Base-by-base conservation (phyloP, 352 stramenopile genomes). In the Globisporangium nagaii region DNA sequence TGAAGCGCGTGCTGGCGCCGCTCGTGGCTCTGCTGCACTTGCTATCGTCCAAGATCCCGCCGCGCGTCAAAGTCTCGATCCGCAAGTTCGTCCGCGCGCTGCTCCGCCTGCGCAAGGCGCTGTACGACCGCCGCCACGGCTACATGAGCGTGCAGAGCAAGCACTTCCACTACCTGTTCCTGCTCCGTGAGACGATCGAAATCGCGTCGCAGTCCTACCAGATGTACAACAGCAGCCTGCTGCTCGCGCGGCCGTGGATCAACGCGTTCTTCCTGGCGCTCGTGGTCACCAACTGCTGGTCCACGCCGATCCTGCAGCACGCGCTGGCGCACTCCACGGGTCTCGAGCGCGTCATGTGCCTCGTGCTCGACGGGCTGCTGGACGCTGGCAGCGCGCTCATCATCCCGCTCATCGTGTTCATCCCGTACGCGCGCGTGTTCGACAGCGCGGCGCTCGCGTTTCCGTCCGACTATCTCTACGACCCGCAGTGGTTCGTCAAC, bases 331-430 rank as follows among this genome's bases (percentile, higher is more conserved):
- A 64, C 44, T 59, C 50, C 27, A 49, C 50, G 3, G 61, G 58
- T 5, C 36, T 62, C 10, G 65, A 72, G 27, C 62, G 68, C 1
- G 35, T 71, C 15, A 20, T 62, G 27, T 72, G 62, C 30, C 44
- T 77, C 22, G 17, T 41, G 2, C 37, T 73, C 24, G 66, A 75
- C 24, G 53, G 70, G 7, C 7, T 71, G 1, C 41, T 79, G 5
- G 60, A 75, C 40, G 43, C 51, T 2, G 42, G 36, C 11, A 64
- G 56, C 27, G 46, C 54, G 3, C 56, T 75, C 24, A n/a, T 73
- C n/a, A 63, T 79, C 25, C 58, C 58, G 37, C 50, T 64, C 28
- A 27, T 64, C 11, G 49, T 64, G 34, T 46, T 59, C 17, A 17
- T 56, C 13, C 58, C 58, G 11, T 64, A 64, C 22, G 24, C 19